Evolutionary conservation across 768 basidiomycete species (phyloP).

Genomic region (Podaxis sp.): DNA sequence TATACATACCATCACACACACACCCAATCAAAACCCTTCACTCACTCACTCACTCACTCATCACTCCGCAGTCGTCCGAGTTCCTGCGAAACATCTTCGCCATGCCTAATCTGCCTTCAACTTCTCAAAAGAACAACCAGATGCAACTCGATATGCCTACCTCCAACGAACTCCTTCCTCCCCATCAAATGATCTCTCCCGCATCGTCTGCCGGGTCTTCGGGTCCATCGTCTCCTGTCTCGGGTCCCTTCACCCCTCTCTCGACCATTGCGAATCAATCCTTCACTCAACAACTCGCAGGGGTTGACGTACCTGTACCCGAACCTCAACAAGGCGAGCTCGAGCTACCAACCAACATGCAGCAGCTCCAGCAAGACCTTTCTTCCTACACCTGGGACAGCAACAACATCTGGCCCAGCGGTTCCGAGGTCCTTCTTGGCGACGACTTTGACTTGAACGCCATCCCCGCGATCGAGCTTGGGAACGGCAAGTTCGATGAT

Average conservation of each 20-base stretch:
- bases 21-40: conserved; percentile 11
- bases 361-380: conserved; percentile 34
- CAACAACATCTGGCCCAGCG: conserved; percentile 27
- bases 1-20: conserved; percentile 3
- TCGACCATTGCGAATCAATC: conserved; percentile 25
- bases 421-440: conserved; percentile 34
- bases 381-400: conserved; percentile 33
- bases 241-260: conserved; percentile 47
- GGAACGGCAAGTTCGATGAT: conserved; percentile 40
- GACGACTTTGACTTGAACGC: conserved; percentile 66
- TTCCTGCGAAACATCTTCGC: conserved; percentile 47
- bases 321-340: conserved; percentile 28
- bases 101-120: conserved; percentile 20
- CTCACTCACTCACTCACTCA: conserved; percentile 10
- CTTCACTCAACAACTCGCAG: conserved; percentile 15
- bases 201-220: conserved; percentile 43
- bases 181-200: conserved; percentile 46
- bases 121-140: conserved; percentile 7
- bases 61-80: conserved; percentile 37
- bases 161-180: conserved; percentile 26
- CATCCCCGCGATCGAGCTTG: conserved; percentile 64
- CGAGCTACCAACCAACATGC: conserved; percentile 35
- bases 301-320: conserved; percentile 15
- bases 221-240: conserved; percentile 46
- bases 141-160: background rate